These are phyloP conservation scores for Yamadazyma sp. DNA, from an alignment of 805 yeast species.

Conservation along the genomic window DNA sequence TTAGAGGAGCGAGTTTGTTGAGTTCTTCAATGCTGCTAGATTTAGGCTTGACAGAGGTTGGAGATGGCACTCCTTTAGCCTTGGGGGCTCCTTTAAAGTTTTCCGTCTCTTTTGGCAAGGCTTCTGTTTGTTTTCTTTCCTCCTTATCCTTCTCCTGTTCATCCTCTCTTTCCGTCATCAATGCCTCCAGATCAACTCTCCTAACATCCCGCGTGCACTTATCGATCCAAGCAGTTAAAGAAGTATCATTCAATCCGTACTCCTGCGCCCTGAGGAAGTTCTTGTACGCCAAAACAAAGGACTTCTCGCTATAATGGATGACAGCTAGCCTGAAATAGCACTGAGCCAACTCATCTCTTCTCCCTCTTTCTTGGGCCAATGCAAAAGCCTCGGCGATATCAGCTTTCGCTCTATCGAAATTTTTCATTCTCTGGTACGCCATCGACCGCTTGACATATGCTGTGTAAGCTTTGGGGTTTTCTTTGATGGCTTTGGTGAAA, in stretches of 20 bases:
- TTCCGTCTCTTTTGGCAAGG: not conserved
- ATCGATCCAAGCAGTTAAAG: constrained; percentile 48
- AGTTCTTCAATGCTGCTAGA: constrained; percentile 33
- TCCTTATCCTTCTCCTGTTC: not conserved
- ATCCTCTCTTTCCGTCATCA: too few species aligned
- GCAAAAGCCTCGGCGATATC: constrained; percentile 46
- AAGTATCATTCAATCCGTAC: constrained; percentile 44
- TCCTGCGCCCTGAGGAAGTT: constrained; percentile 44
- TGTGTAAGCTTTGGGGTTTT: constrained; percentile 45
- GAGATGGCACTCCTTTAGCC: not conserved
- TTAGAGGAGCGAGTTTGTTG: constrained; percentile 41
- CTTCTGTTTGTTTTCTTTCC: not conserved
- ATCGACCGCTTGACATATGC: constrained; percentile 52
- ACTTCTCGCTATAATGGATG: constrained; percentile 43
- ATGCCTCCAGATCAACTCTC: not conserved
- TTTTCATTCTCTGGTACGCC: constrained; percentile 46
- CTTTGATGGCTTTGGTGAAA: constrained; percentile 40
- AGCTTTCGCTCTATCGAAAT: constrained; percentile 48
- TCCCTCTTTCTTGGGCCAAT: constrained; percentile 48
- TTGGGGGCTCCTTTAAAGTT: not conserved
- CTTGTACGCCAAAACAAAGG: constrained; percentile 39
- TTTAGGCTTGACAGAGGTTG: constrained; percentile 1
- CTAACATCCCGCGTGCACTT: constrained; percentile 33
- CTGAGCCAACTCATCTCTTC: constrained; percentile 45
- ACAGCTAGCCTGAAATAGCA: constrained; percentile 52